Conservation (phyloP, 164 flowering plant genomes). For the Stephania cephalantha region DNA sequence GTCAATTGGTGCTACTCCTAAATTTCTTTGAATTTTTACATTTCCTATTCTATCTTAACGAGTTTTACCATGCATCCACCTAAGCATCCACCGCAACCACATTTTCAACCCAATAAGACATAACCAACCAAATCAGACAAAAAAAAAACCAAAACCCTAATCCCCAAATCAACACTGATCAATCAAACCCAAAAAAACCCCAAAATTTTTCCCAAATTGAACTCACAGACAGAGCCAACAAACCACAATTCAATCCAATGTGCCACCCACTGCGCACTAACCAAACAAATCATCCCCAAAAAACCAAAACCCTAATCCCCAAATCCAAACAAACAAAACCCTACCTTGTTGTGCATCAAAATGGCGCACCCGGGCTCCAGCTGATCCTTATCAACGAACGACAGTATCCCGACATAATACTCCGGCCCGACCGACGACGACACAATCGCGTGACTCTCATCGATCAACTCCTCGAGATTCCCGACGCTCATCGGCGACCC, state of each 20-base stretch:
- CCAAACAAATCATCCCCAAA: background rate
- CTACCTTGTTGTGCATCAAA: conserved; percentile 37
- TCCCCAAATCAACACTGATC: too few relatives aligned
- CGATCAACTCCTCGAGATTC: conserved; percentile 33
- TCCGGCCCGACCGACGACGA: conserved; percentile 36
- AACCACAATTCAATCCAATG: background rate
- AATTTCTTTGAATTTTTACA: too few relatives aligned
- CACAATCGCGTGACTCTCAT: conserved; percentile 39
- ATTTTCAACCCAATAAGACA: background rate
- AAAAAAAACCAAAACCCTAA: too few relatives aligned
- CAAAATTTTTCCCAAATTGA: too few relatives aligned
- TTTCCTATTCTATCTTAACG: too few relatives aligned
- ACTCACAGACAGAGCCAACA: too few relatives aligned
- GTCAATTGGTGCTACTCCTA: too few relatives aligned
- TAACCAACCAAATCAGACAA: too few relatives aligned
- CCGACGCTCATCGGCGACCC: conserved; percentile 39
- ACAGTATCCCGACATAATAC: conserved; percentile 32
- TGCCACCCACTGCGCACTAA: background rate
- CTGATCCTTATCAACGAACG: conserved; percentile 40
- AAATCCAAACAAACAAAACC: conserved; percentile 2
- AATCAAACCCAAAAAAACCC: too few relatives aligned
- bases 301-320: conserved; percentile 3
- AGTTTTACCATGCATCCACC: too few relatives aligned
- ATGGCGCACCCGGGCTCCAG: conserved; percentile 38
- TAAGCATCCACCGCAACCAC: background rate